phyloP scores from a whole-genome alignment of 2,329 filamentous ascomycete genomes.

The Colletotrichum orbiculare region DNA sequence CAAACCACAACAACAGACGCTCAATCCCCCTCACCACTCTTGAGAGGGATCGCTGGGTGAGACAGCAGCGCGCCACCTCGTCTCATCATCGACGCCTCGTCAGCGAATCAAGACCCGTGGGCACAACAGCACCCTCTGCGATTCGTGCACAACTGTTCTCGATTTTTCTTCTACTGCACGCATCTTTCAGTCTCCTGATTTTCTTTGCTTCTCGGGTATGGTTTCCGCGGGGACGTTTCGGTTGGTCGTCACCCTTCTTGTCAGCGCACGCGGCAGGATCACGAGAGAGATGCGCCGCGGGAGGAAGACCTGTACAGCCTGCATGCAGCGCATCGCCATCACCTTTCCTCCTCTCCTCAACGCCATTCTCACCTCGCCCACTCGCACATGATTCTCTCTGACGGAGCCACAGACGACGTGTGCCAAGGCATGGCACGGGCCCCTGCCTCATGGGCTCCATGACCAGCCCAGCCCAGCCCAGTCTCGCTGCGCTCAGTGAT shows the following conservation, averaged over 20 bases:
- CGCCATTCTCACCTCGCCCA: no score
- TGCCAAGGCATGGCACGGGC: constrained; percentile 21
- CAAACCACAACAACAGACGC: not conserved
- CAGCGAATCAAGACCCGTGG: constrained; percentile 7
- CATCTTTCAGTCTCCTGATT: no score
- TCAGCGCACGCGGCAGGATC: constrained; percentile 6
- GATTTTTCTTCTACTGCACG: no score
- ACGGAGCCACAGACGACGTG: no score
- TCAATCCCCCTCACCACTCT: constrained; percentile 1
- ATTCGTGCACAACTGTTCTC: no score
- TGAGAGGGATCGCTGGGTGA: constrained; percentile 13
- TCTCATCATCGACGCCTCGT: constrained; percentile 35
- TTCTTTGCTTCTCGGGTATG: no score
- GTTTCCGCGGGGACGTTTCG: no score
- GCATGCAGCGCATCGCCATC: no score
- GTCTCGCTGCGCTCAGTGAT: not conserved
- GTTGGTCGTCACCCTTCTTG: not conserved
- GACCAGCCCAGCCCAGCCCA: constrained; percentile 3
- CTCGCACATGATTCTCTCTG: no score
- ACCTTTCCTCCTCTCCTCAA: no score
- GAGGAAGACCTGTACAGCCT: no score
- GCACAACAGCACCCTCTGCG: constrained; percentile 6
- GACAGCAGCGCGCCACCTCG: constrained; percentile 31
- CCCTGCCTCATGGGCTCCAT: constrained; percentile 25
- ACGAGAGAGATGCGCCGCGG: not conserved